Conservation (phyloP, 2,329 filamentous ascomycete genomes). For the Huntiella savannae region DNA sequence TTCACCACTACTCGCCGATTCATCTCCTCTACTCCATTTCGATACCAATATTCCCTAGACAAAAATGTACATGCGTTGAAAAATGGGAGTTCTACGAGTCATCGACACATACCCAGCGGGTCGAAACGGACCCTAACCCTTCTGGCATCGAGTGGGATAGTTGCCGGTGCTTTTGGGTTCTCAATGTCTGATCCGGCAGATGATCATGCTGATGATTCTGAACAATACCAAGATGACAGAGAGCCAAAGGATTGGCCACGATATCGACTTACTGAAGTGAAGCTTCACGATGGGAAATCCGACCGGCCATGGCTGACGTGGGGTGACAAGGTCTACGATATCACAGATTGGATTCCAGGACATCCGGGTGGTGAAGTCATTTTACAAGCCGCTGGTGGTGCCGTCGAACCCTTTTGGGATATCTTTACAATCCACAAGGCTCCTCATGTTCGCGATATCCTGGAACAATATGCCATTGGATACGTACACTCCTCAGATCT, state of each 20-base stretch:
- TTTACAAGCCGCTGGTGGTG: constrained; percentile 42
- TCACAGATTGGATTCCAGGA: constrained; percentile 46
- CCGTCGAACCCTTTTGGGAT: constrained; percentile 49
- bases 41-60: not conserved
- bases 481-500: constrained; percentile 40
- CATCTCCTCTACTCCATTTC: not conserved
- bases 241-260: constrained; percentile 26
- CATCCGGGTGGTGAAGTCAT: constrained; percentile 53
- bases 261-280: constrained; percentile 31
- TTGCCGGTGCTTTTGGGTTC: constrained; percentile 5
- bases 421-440: constrained; percentile 52
- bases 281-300: constrained; percentile 32
- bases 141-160: constrained; percentile 9
- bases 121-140: constrained; percentile 11
- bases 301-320: constrained; percentile 43
- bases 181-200: constrained; percentile 5
- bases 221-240: constrained; percentile 12
- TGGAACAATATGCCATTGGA: constrained; percentile 45
- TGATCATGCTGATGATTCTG: not conserved
- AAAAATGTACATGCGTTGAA: not conserved
- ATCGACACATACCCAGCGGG: not conserved
- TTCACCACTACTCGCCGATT: not conserved
- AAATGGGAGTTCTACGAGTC: not conserved
- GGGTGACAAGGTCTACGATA: constrained; percentile 48
- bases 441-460: constrained; percentile 43